Percentiles rank a stretch among this genome's conserved stretches.
phyloP scores from a whole-genome alignment of 768 basidiomycete species.

The Mycena crocata region DNA sequence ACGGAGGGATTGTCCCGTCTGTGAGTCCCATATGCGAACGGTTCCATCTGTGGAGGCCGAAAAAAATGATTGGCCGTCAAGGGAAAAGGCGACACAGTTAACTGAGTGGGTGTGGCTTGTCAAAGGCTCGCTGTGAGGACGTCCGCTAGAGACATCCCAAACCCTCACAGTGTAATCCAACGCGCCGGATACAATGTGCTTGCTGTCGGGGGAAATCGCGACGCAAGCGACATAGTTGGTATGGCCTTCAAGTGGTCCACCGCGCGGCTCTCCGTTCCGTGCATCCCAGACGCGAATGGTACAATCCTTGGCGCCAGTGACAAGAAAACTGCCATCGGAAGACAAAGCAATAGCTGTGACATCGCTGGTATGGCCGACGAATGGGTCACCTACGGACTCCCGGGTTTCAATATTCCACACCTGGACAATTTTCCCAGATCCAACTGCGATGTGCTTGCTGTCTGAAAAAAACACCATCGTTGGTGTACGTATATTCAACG shows the following conservation, averaged over 20 bases:
- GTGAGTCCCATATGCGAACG: background rate
- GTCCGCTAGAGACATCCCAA: background rate
- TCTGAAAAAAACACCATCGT: too few relatives aligned
- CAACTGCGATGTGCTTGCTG: too few relatives aligned
- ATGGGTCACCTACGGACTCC: background rate
- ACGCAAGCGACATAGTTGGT: background rate
- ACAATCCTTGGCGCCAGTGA: background rate
- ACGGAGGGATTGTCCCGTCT: background rate
- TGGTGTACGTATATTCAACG: background rate
- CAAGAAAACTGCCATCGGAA: background rate
- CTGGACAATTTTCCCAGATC: background rate
- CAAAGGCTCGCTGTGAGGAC: background rate
- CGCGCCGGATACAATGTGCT: background rate
- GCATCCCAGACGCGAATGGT: conserved; percentile 2
- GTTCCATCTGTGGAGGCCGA: background rate
- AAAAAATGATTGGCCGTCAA: background rate
- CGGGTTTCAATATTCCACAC: background rate
- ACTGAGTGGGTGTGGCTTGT: background rate
- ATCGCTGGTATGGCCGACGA: background rate
- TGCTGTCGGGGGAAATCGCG: background rate
- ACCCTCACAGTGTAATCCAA: background rate
- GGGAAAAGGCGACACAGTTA: background rate
- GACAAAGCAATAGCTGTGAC: background rate
- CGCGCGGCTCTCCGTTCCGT: background rate
- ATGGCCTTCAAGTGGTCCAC: background rate